Evolutionary conservation across 2,329 filamentous ascomycete genomes (phyloP), one percentile per base, ranked within the genome.

Genomic region (Penicillium aurantiogriseum): DNA sequence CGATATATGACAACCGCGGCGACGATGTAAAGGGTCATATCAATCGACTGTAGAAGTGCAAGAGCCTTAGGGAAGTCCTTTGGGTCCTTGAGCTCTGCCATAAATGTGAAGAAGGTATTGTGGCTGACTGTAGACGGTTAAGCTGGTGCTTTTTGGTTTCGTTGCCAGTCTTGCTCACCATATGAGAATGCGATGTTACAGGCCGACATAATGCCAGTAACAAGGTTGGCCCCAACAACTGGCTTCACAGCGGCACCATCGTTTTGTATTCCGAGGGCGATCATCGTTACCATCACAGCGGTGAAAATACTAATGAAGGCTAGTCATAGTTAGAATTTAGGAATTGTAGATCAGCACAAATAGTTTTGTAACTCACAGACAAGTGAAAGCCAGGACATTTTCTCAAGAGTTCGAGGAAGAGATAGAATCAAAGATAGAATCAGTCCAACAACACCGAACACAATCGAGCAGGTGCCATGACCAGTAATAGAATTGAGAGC

Each of bases 1-100:
- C 82, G 78, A 72, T 90, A 90, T 64, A 89, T 85, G 43, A 90
- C 80, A 17, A 83, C 80, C 6, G 86, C 85, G 0, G 85, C 85
- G n/a, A 88, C 67, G 13, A 87, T 78, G 70, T 90, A 90, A 33
- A 89, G 78, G 21, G 74, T 68, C 0, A 82, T 83, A 59, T 86
- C 83, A 57, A 77, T 75, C 17, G 78, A 74, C 68, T 88, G 85
- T 13, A 87, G 79, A 31, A 85, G 70, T 65, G 79, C 78, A 57
- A 90, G 81, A 7, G 86, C 81, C 68, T 86, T 86, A 38, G 80
- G 78, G 68, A 83, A 87, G 56, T 85, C 80, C 39, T 75, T 71
- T 4, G 85, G 85, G 38, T 83, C 76, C 66, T 81, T 80, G 69
- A 89, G 78, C 70, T 89, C 87, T 45, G 80, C 78, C 63, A 86